Percentiles rank a stretch among this genome's conserved stretches.
Evolutionary conservation across 2,329 filamentous ascomycete genomes (phyloP).

Genomic region (Corynespora cassiicola): DNA sequence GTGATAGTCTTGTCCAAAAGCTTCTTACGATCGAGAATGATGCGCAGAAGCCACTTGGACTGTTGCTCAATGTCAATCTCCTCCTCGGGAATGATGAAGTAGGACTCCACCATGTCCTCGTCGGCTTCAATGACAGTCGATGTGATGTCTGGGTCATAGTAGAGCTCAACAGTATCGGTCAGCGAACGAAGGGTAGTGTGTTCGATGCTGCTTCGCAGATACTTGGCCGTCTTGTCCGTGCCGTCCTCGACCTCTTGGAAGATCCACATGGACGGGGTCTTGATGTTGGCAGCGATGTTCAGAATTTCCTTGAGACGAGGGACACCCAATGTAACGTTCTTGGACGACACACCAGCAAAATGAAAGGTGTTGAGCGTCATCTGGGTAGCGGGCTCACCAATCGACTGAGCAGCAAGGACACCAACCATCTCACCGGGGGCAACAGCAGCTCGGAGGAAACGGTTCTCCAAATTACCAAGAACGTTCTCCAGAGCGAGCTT

Average conservation of each 20-base stretch:
- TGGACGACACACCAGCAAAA: constrained; percentile 98
- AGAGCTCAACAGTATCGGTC: constrained; percentile 91
- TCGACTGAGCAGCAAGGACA: constrained; percentile 95
- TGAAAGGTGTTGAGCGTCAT: constrained; percentile 99
- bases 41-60: constrained; percentile 93
- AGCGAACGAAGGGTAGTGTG: constrained; percentile 93
- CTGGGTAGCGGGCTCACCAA: constrained; percentile 97
- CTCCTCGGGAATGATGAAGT: constrained; percentile 90
- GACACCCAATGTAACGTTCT: constrained; percentile 99
- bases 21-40: constrained; percentile 91
- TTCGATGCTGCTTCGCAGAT: constrained; percentile 87
- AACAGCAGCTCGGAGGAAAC: constrained; percentile 85
- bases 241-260: constrained; percentile 70
- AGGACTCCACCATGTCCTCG: constrained; percentile 92
- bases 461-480: constrained; percentile 85
- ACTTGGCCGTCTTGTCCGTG: constrained; percentile 81
- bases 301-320: constrained; percentile 99
- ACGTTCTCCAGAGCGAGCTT: constrained; percentile 93
- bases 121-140: constrained; percentile 87
- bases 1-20: constrained; percentile 92
- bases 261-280: constrained; percentile 96
- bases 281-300: constrained; percentile 97
- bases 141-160: constrained; percentile 92
- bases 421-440: constrained; percentile 98
- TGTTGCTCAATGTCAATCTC: constrained; percentile 68